These are phyloP conservation scores for Blastobotrys buckinghamii DNA, from an alignment of 1,139 yeast genomes.

Conservation along the genomic window DNA sequence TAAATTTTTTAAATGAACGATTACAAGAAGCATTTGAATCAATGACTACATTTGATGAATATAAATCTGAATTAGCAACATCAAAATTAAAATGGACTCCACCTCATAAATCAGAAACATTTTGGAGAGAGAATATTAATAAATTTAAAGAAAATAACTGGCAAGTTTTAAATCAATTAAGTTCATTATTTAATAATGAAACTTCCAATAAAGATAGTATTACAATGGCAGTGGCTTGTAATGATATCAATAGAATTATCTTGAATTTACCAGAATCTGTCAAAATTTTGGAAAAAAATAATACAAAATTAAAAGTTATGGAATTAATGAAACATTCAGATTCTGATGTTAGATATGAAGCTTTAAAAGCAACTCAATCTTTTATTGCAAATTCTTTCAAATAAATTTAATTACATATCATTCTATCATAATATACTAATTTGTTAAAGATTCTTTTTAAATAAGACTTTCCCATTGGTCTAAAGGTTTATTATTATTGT, in stretches of 20 bases:
- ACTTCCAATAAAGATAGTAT: conserved; percentile 27
- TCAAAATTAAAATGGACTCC: conserved; percentile 86
- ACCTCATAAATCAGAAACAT: conserved; percentile 79
- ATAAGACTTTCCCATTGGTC: conserved; percentile 24
- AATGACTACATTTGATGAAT: conserved; percentile 90
- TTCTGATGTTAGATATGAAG: conserved; percentile 88
- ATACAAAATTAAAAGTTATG: conserved; percentile 77
- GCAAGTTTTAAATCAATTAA: conserved; percentile 57
- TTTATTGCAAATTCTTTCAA: conserved; percentile 70
- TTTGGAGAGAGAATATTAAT: conserved; percentile 79
- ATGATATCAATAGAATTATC: conserved; percentile 71
- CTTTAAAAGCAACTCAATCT: conserved; percentile 87
- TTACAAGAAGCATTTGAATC: conserved; percentile 69
- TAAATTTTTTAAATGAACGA: conserved; percentile 49
- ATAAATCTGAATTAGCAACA: conserved; percentile 75
- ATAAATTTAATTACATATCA: not conserved
- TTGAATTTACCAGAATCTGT: conserved; percentile 54
- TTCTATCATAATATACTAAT: too few relatives aligned
- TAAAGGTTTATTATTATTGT: conserved; percentile 11
- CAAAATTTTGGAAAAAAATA: conserved; percentile 43
- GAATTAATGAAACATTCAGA: conserved; percentile 74
- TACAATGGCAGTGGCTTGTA: conserved; percentile 52
- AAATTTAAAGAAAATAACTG: conserved; percentile 74
- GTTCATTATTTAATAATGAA: conserved; percentile 31
- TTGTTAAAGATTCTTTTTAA: conserved; percentile 10